Base-by-base conservation (phyloP, 108 stramenopile species). In the Fragilariopsis cylindrus region DNA sequence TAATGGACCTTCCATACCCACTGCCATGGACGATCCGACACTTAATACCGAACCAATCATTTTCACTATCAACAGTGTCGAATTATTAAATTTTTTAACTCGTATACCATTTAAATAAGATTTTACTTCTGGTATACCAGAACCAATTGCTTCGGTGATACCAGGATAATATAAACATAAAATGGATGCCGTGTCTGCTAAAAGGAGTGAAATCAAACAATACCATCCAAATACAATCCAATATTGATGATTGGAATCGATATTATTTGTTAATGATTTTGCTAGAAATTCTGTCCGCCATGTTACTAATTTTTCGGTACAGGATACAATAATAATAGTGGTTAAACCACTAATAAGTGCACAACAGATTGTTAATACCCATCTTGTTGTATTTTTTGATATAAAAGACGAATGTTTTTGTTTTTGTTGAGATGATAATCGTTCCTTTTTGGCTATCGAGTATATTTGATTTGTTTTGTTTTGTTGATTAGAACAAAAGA, bases 1-100 rank as follows among this genome's bases (percentile, higher is more conserved):
- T 57, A 96, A 80, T 43, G 95, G 95, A 15, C 95, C 95, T 76
- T 96, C 95, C 53, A 81, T 90, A 13, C 95, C 95, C 6, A 94
- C 70, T 3, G 88, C 87, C 68, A 94, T 79, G 5, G 88, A 89
- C 8, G 87, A 84, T 1, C 84, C 65, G 2, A 92, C 87, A 44
- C 84, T 76, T 44, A 96, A 67, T 15, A 90, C 78, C 2, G 90
- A 92, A 15, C 90, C 92, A 1, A 94, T 55, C 40, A 88, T 81
- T 79, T 91, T 90, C 15, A 78, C 79, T 8, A 77, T 12, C 82
- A 55, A 15, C n/a, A 84, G 53, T 9, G 42, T 18, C 0, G 45
- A 16, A 3, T 45, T 30, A 11, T 81, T 57, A 39, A 86, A 87
- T 63, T 84, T 78, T 70, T 79, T 81, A 53, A 87, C 79, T 15